Evolutionary conservation across 352 stramenopile species (phyloP), one percentile per base, ranked within the genome.

Genomic region (Nothophytophthora sp.): DNA sequence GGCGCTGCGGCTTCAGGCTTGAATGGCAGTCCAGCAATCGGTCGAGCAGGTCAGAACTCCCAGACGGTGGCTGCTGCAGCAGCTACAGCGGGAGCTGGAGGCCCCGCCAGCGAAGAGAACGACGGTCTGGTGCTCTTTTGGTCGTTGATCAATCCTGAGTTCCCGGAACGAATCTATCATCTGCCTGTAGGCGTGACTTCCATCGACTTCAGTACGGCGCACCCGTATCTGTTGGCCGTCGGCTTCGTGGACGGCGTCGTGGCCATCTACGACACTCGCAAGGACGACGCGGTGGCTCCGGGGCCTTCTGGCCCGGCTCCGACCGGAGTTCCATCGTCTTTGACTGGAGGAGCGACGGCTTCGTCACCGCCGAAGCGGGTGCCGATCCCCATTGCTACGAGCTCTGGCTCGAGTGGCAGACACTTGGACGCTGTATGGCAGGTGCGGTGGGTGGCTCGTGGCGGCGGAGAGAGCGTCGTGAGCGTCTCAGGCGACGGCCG

Each of bases 361-460:
- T 20, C 29, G 7, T 9, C n/a, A n/a, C n/a, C n/a, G n/a, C n/a
- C 29, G 1, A 55, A 37, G 12, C 24, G 53, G 6, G 59, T 73
- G 3, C 79, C 79, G 0, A 47, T 75, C 1, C 67, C 80, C 0
- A 75, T 87, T 46, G 76, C 74, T 7, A 85, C 63, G 4, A 90
- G 76, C 47, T 77, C 81, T 10, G 68, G 69, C 4, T 80, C 73
- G 23, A 54, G 35, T 7, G 82, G 78, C 0, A 94, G 92, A 43
- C 92, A 98, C 54, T 72, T 94, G 23, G 90, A 98, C 27, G 85
- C 88, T 2, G 88, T 98, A 24, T 98, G 92, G 92, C 75, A 96
- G 50, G 81, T 98, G 42, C 85, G 92, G 49, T 98, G 92, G 92
- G 86, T 97, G 22, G 85, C 81, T 52, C 95, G 93, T 48, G 91